Evolutionary conservation across 1,284 basidiomycete genomes (phyloP).

Genomic region (Inonotus obliquus): DNA sequence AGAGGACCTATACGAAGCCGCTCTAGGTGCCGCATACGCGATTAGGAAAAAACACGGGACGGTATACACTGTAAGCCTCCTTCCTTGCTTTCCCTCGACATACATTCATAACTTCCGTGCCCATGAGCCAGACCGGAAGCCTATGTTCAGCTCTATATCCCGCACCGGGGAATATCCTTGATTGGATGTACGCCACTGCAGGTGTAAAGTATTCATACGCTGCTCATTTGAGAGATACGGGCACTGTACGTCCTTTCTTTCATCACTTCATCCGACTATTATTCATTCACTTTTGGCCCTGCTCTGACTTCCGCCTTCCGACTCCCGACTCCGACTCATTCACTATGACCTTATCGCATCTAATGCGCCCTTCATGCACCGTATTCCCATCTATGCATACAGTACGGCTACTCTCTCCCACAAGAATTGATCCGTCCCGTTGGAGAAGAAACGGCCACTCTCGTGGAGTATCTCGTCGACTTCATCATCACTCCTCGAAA

Average conservation of each 20-base stretch:
- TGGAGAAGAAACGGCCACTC: conserved; percentile 68
- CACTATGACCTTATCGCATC: too few relatives aligned
- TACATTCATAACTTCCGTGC: background rate
- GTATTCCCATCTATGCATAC: background rate
- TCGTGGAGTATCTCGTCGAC: conserved; percentile 60
- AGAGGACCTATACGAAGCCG: conserved; percentile 79
- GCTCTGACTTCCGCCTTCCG: too few relatives aligned
- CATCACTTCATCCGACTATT: background rate
- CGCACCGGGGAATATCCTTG: conserved; percentile 70
- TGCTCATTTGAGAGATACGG: conserved; percentile 77
- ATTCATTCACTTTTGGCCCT: background rate
- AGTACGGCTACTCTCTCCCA: conserved; percentile 82
- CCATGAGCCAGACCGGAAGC: conserved; percentile 49
- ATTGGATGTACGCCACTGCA: conserved; percentile 67
- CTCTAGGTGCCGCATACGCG: conserved; percentile 64
- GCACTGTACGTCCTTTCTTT: conserved; percentile 47
- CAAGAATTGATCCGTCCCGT: conserved; percentile 70
- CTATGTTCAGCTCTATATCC: conserved; percentile 67
- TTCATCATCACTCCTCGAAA: conserved; percentile 44
- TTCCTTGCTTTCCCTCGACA: background rate
- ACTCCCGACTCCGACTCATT: too few relatives aligned
- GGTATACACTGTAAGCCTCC: conserved; percentile 37
- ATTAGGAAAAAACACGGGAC: conserved; percentile 56
- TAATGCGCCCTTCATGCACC: too few relatives aligned
- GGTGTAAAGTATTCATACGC: conserved; percentile 75